Conservation (phyloP, 768 basidiomycete species). For the Dioszegia aurantiaca region DNA sequence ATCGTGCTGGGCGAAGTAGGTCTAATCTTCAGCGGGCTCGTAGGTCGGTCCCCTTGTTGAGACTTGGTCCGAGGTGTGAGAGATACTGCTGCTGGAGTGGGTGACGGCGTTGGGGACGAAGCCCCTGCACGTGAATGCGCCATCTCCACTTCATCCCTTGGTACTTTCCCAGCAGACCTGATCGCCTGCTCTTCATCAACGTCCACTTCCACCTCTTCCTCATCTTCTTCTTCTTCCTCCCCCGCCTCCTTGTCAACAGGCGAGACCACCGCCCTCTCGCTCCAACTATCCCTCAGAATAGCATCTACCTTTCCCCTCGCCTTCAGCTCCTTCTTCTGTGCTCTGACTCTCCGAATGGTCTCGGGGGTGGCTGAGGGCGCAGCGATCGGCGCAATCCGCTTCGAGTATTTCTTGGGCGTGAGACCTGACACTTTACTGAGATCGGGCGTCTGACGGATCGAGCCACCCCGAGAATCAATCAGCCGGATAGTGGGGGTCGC, state of each 20-base stretch:
- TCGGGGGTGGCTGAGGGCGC: background rate
- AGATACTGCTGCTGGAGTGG: background rate
- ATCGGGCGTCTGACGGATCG: background rate
- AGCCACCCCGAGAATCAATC: constrained; percentile 4
- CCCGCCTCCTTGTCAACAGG: background rate
- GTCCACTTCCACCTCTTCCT: constrained; percentile 1
- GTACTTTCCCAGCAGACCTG: background rate
- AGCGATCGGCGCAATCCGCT: background rate
- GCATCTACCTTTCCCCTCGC: constrained; percentile 10
- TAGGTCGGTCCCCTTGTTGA: background rate
- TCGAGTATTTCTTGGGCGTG: constrained; percentile 9
- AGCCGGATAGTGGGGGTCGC: constrained; percentile 10
- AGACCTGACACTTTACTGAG: constrained; percentile 1
- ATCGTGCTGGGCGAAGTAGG: background rate
- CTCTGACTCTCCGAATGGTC: constrained; percentile 1
- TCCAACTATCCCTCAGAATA: constrained; percentile 14
- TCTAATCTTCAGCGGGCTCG: constrained; percentile 1
- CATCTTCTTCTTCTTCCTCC: constrained; percentile 10
- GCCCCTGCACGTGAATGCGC: constrained; percentile 4
- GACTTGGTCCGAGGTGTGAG: background rate
- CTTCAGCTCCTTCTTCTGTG: constrained; percentile 11
- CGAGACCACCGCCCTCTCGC: constrained; percentile 10
- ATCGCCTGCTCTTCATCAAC: background rate
- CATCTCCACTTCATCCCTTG: constrained; percentile 8
- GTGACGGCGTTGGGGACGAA: background rate